phyloP scores from a whole-genome alignment of 2,329 filamentous ascomycete species.

The Penicillium sp. region DNA sequence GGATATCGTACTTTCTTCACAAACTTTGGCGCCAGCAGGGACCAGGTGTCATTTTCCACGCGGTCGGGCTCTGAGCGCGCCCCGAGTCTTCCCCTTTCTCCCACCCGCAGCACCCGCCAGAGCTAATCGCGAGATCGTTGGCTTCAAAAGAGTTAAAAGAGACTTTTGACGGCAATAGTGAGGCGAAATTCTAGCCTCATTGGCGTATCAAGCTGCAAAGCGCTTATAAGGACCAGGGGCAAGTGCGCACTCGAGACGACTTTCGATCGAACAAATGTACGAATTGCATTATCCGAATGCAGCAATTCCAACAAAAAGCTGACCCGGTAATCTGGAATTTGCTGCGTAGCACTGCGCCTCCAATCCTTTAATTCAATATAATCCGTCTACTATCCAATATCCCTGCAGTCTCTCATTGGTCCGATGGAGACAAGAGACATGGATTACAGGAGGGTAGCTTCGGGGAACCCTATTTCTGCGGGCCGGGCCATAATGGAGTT shows the following conservation, averaged over 20 bases:
- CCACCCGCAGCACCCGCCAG: conserved; percentile 14
- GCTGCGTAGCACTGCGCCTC: not conserved
- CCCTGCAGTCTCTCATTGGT: not conserved
- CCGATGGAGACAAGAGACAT: not conserved
- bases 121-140: conserved; percentile 8
- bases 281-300: conserved; percentile 2
- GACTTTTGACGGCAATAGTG: not conserved
- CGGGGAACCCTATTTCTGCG: conserved; percentile 6
- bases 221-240: conserved; percentile 7
- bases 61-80: conserved; percentile 12
- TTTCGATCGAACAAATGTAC: not conserved
- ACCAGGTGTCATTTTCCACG: conserved; percentile 25
- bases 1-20: not conserved
- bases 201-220: conserved; percentile 11
- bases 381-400: not conserved
- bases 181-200: not conserved
- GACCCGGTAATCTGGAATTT: no score
- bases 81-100: conserved; percentile 11
- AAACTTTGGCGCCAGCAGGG: conserved; percentile 10
- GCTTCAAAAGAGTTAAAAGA: not conserved
- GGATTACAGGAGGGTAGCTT: conserved; percentile 16
- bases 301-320: not conserved
- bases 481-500: conserved; percentile 23
- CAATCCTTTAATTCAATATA: conserved; percentile 3
- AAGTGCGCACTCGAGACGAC: not conserved